Evolutionary conservation across 2,329 filamentous ascomycete genomes (phyloP).

Genomic region (Talaromyces sp.): DNA sequence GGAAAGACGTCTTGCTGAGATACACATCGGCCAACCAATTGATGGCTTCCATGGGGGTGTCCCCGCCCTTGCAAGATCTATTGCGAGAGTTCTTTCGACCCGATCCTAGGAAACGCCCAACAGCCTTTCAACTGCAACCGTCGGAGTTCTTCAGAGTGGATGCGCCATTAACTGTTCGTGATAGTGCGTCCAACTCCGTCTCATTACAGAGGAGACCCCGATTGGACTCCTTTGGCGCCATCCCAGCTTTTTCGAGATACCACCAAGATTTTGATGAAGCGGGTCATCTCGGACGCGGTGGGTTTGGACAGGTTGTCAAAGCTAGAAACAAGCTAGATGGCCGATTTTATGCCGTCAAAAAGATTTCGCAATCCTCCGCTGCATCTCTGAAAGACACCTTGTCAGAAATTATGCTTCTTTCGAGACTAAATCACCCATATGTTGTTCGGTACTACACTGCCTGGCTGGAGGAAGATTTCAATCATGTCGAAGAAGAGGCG

Average conservation of each 20-base stretch:
- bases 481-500: conserved; percentile 45
- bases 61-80: conserved; percentile 75
- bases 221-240: conserved; percentile 63
- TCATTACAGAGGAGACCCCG: conserved; percentile 56
- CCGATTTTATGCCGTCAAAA: conserved; percentile 94
- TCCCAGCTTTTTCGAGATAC: conserved; percentile 70
- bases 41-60: conserved; percentile 71
- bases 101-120: conserved; percentile 80
- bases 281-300: conserved; percentile 85
- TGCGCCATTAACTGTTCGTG: conserved; percentile 39
- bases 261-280: conserved; percentile 88
- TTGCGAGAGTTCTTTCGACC: conserved; percentile 81
- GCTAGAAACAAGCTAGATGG: conserved; percentile 92
- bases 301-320: conserved; percentile 95
- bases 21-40: conserved; percentile 78
- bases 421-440: conserved; percentile 87
- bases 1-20: conserved; percentile 72
- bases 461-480: conserved; percentile 76
- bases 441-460: conserved; percentile 92
- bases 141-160: conserved; percentile 51
- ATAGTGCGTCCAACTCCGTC: conserved; percentile 48
- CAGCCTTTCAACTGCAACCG: conserved; percentile 72
- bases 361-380: conserved; percentile 81
- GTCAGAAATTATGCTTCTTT: conserved; percentile 84
- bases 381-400: conserved; percentile 65